Conservation (phyloP, 345 rosid genomes). For the Syzygium aromaticum region DNA sequence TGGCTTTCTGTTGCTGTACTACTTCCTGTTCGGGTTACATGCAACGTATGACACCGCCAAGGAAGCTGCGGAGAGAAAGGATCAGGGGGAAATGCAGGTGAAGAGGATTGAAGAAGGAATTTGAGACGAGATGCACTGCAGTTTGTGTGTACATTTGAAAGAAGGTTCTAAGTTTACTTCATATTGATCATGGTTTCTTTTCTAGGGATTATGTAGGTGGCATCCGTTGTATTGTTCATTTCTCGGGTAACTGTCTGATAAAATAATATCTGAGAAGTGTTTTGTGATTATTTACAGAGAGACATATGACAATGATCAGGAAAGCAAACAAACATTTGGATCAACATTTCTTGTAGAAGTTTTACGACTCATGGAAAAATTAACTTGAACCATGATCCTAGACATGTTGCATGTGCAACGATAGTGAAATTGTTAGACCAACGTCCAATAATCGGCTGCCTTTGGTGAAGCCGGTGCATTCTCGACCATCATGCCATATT, state of each 20-base stretch:
- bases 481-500: not conserved
- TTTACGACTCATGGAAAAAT: too few species aligned
- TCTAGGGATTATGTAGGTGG: not conserved
- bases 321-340: not conserved
- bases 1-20: constrained; percentile 39
- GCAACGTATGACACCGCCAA: constrained; percentile 59
- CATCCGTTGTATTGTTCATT: not conserved
- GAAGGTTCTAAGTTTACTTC: not conserved
- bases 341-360: not conserved
- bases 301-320: not conserved
- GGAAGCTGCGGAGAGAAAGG: not conserved
- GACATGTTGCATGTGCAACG: not conserved
- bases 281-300: not conserved
- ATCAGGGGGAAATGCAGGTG: constrained; percentile 1
- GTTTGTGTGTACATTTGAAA: not conserved
- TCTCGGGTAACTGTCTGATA: not conserved
- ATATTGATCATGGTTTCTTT: not conserved
- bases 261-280: not conserved
- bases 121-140: not conserved
- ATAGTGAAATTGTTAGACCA: not conserved
- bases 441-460: not conserved
- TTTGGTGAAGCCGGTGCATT: not conserved
- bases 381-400: not conserved
- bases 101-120: constrained; percentile 36
- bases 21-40: constrained; percentile 61